These are phyloP conservation scores for Coniochaeta sp. DNA, from an alignment of 2,329 filamentous ascomycete species.

Conservation along the genomic window DNA sequence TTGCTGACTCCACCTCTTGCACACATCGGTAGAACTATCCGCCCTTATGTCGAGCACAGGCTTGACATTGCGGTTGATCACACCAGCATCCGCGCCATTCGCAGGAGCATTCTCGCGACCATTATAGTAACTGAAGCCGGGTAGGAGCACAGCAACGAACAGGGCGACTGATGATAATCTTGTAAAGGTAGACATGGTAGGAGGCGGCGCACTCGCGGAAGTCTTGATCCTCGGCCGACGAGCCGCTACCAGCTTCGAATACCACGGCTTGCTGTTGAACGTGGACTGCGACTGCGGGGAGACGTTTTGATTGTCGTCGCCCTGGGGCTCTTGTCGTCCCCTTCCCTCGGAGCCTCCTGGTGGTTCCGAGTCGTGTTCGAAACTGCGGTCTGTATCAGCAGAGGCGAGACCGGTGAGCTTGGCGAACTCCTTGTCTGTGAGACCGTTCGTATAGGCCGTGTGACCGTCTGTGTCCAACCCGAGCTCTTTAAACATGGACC, in stretches of 20 bases:
- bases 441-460: constrained; percentile 11
- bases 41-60: constrained; percentile 30
- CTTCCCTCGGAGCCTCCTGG: constrained; percentile 4
- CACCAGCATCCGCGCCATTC: constrained; percentile 40
- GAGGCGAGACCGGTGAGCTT: constrained; percentile 19
- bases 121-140: constrained; percentile 35
- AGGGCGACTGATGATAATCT: constrained; percentile 40
- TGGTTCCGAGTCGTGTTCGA: constrained; percentile 1
- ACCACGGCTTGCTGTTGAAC: constrained; percentile 28
- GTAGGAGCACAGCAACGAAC: constrained; percentile 42
- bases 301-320: constrained; percentile 5
- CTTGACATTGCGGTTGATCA: constrained; percentile 18
- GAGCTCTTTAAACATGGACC: constrained; percentile 45
- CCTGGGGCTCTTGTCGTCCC: constrained; percentile 4
- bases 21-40: constrained; percentile 47
- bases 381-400: constrained; percentile 6
- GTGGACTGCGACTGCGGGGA: constrained; percentile 10
- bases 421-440: constrained; percentile 22
- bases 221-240: constrained; percentile 34
- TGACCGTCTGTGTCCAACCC: constrained; percentile 29
- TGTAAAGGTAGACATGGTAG: constrained; percentile 31
- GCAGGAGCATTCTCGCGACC: constrained; percentile 29
- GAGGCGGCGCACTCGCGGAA: constrained; percentile 34
- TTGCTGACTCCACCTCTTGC: constrained; percentile 60
- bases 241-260: constrained; percentile 31